Evolutionary conservation across 306 rosid genomes (phyloP).

Genomic region (Lithocarpus polystachyus): DNA sequence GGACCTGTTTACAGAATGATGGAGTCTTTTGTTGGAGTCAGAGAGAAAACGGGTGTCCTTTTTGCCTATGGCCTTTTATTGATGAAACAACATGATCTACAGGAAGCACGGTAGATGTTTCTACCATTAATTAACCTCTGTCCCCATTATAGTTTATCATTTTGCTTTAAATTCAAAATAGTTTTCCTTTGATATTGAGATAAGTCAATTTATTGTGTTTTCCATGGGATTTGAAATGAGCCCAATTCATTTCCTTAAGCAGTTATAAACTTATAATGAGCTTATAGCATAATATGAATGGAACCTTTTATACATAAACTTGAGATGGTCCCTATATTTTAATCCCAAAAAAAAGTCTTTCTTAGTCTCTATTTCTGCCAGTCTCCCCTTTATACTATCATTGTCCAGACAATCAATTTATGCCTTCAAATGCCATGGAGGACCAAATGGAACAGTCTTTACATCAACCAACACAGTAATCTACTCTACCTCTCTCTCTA

Average conservation of each 20-base stretch:
- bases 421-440: constrained; percentile 6
- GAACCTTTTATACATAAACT: not conserved
- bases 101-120: constrained; percentile 80
- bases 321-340: not conserved
- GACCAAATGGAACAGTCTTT: not conserved
- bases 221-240: not conserved
- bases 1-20: constrained; percentile 84
- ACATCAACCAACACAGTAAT: not conserved
- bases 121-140: constrained; percentile 5
- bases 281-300: constrained; percentile 5
- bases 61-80: constrained; percentile 90
- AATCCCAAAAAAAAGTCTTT: too few relatives aligned
- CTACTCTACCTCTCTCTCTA: constrained; percentile 4
- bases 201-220: not conserved
- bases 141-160: not conserved
- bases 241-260: not conserved
- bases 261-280: not conserved
- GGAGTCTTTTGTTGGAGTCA: constrained; percentile 98
- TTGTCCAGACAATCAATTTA: constrained; percentile 1
- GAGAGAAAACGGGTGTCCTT: constrained; percentile 92
- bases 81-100: constrained; percentile 92
- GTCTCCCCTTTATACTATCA: not conserved
- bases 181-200: not conserved
- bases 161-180: not conserved
- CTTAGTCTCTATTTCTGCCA: too few relatives aligned